Evolutionary conservation across 306 rosid species (phyloP), one percentile per base, ranked within the genome.

Genomic region (Malus domestica): DNA sequence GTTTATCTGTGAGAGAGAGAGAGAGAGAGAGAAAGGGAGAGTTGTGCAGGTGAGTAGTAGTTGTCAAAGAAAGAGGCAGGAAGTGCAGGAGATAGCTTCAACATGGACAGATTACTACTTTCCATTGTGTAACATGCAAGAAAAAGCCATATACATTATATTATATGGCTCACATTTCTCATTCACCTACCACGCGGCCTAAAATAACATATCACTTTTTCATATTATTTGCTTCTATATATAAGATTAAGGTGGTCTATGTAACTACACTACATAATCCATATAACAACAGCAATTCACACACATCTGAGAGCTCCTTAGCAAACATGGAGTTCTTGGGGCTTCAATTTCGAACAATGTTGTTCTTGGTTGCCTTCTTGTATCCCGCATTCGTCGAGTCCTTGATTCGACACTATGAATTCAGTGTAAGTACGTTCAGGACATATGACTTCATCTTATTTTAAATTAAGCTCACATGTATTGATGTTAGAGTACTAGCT

Each of bases 391-490:
- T 55, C 58, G 88, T 80, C 69, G 74, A 85, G 1, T 80, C 88
- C 72, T 78, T 81, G 86, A 89, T 87, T 74, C 94, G 90, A 55
- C 91, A 86, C 66, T 89, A 89, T 76, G 78, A 86, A 59, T 89
- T 93, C 67, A 67, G 67, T 69, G 93, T 86, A 87, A 90, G 92
- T 83, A 66, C 38, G 59, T 46, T 44, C 22, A 19, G 5, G 40
- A 27, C 14, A 51, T 14, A 25, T 44, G n/a, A 8, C 20, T 67
- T 6, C 16, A 40, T 42, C 23, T 68, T 20, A 2, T 42, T 30
- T 25, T n/a, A 57, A 57, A 57, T 57, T 57, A 57, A 57, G 61
- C 27, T 57, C 27, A 4, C 11, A 8, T 55, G n/a, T 20, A n/a
- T 59, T 59, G 30, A 59, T 46, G 52, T 46, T 46, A 12, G 18